These are phyloP conservation scores for Schwanniomyces occidentalis DNA, from an alignment of 805 yeast genomes.

Conservation along the genomic window DNA sequence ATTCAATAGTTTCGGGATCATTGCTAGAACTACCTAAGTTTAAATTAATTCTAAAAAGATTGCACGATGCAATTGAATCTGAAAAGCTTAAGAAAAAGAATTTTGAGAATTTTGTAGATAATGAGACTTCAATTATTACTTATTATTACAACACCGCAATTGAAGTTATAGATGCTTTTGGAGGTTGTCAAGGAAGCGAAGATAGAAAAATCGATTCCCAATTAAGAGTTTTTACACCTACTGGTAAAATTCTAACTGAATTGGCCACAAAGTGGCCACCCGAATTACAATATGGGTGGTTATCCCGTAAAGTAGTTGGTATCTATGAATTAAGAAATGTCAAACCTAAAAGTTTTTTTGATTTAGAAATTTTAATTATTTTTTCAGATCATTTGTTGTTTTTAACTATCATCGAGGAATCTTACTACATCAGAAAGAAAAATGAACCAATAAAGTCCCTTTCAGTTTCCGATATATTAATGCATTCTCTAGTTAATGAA, in stretches of 20 bases:
- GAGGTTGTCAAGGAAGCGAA: constrained; percentile 39
- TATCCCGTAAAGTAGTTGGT: constrained; percentile 80
- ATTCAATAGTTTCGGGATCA: constrained; percentile 60
- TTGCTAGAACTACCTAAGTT: constrained; percentile 66
- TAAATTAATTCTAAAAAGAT: constrained; percentile 65
- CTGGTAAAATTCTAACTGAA: constrained; percentile 85
- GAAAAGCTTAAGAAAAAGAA: constrained; percentile 36
- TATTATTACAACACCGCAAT: constrained; percentile 53
- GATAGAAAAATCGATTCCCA: constrained; percentile 26
- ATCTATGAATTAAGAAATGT: constrained; percentile 48
- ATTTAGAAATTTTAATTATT: constrained; percentile 59
- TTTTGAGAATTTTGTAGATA: constrained; percentile 20
- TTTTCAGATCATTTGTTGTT: constrained; percentile 81
- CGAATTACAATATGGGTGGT: constrained; percentile 86
- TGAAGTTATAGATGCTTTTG: constrained; percentile 80
- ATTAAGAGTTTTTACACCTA: constrained; percentile 77
- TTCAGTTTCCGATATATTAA: constrained; percentile 72
- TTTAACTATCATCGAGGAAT: constrained; percentile 51
- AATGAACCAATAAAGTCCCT: constrained; percentile 42
- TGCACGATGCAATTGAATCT: constrained; percentile 47
- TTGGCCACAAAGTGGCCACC: constrained; percentile 86
- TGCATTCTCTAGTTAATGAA: constrained; percentile 89
- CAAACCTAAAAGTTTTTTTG: constrained; percentile 17
- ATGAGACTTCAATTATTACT: constrained; percentile 27
- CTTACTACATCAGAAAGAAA: constrained; percentile 27